A percentile compares a stretch with the other conserved stretches of the same genome.
phyloP scores from a whole-genome alignment of 257 asterid genomes.

The Solanum bukasovii region DNA sequence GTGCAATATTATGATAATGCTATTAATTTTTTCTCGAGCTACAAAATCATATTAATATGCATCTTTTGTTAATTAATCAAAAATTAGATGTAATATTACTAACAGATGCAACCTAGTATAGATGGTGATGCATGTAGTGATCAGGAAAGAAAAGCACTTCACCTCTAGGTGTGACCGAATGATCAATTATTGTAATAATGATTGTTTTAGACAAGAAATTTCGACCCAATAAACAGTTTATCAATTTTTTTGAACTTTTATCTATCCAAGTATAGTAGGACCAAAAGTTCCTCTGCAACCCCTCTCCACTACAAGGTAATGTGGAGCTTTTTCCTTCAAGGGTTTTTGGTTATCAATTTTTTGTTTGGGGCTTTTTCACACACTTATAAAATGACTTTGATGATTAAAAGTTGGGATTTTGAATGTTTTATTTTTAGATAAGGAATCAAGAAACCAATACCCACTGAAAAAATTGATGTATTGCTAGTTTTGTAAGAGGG shows the following conservation, averaged over 20 bases:
- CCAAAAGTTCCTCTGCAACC: neutral
- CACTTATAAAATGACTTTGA: no score
- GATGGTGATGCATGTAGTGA: neutral
- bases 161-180: neutral
- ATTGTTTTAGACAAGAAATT: neutral
- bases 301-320: neutral
- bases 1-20: neutral
- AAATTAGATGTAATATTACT: neutral
- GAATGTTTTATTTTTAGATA: neutral
- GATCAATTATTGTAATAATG: neutral
- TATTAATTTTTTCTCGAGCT: neutral
- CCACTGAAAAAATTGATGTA: neutral
- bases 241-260: neutral
- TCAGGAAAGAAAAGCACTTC: no score
- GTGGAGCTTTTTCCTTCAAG: neutral
- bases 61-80: neutral
- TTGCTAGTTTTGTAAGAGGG: neutral
- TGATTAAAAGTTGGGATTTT: neutral
- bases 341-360: neutral
- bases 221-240: neutral
- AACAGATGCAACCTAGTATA: neutral
- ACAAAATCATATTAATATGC: neutral
- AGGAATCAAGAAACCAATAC: neutral
- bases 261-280: neutral
- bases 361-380: no score